These are phyloP conservation scores for Pythium chondricola DNA, from an alignment of 352 stramenopile genomes.

Conservation along the genomic window DNA sequence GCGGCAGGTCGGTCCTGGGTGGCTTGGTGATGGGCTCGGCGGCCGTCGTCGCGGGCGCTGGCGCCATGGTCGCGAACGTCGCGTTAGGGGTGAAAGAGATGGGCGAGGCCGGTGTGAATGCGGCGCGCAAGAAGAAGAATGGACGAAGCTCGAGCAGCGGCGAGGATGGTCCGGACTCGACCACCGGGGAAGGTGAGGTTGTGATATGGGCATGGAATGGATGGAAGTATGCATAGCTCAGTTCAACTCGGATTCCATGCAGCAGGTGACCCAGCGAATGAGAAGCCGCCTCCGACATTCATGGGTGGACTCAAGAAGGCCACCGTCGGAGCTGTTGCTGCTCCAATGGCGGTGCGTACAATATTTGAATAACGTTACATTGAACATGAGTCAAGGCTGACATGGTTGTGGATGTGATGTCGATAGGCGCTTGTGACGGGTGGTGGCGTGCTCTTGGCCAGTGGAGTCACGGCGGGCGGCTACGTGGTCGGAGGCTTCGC, in stretches of 20 bases:
- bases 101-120: constrained; percentile 77
- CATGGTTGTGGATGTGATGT: not conserved
- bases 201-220: not conserved
- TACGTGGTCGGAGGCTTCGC: constrained; percentile 81
- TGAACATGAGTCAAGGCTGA: too few relatives aligned
- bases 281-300: constrained; percentile 73
- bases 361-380: too few relatives aligned
- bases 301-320: constrained; percentile 84
- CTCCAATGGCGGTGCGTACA: constrained; percentile 58
- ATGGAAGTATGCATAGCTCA: not conserved
- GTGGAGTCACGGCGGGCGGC: constrained; percentile 64
- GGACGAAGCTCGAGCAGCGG: constrained; percentile 9
- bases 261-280: constrained; percentile 26
- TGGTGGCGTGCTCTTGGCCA: constrained; percentile 66
- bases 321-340: constrained; percentile 72
- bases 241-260: not conserved
- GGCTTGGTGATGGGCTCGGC: constrained; percentile 83
- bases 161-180: constrained; percentile 29
- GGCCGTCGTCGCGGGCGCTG: constrained; percentile 63
- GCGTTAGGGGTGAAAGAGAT: constrained; percentile 84
- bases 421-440: constrained; percentile 66
- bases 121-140: constrained; percentile 51
- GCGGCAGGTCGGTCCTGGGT: constrained; percentile 74
- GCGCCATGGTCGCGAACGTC: constrained; percentile 79
- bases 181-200: constrained; percentile 12